phyloP scores from a whole-genome alignment of 257 asterid species.

The Galeopsis tetrahit region DNA sequence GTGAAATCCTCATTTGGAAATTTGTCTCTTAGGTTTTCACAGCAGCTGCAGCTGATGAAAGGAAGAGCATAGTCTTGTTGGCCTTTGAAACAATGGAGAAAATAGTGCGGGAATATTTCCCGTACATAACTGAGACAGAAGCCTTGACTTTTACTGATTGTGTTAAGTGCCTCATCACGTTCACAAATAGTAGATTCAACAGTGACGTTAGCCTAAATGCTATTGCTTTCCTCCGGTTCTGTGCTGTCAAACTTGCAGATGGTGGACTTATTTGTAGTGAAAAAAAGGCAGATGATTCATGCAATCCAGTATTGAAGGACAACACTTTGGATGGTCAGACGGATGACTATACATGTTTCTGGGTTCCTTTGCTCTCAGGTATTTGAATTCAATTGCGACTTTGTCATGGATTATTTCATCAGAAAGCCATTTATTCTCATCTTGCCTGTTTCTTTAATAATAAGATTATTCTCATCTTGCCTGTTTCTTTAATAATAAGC shows the following conservation, averaged over 20 bases:
- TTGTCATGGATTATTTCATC: conserved; percentile 21
- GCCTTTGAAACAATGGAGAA: conserved; percentile 99
- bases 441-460: conserved; percentile 6
- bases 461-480: conserved; percentile 16
- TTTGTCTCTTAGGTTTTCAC: conserved; percentile 75
- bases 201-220: conserved; percentile 99
- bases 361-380: conserved; percentile 98
- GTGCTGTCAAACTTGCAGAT: conserved; percentile 98
- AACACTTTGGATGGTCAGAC: conserved; percentile 59
- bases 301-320: conserved; percentile 39
- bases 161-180: conserved; percentile 92
- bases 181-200: conserved; percentile 93
- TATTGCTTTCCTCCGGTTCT: conserved; percentile 97
- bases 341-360: conserved; percentile 69
- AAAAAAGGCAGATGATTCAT: conserved; percentile 55
- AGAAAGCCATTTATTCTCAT: conserved; percentile 11
- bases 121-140: conserved; percentile 95
- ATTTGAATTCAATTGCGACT: conserved; percentile 32
- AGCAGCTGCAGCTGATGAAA: conserved; percentile 96
- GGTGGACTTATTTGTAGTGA: conserved; percentile 86
- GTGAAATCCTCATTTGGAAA: conserved; percentile 9
- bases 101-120: conserved; percentile 95
- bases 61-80: conserved; percentile 90
- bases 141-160: conserved; percentile 88
- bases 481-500: background rate